phyloP scores from a whole-genome alignment of 2,329 filamentous ascomycete genomes.

The Pseudogymnoascus sp. region DNA sequence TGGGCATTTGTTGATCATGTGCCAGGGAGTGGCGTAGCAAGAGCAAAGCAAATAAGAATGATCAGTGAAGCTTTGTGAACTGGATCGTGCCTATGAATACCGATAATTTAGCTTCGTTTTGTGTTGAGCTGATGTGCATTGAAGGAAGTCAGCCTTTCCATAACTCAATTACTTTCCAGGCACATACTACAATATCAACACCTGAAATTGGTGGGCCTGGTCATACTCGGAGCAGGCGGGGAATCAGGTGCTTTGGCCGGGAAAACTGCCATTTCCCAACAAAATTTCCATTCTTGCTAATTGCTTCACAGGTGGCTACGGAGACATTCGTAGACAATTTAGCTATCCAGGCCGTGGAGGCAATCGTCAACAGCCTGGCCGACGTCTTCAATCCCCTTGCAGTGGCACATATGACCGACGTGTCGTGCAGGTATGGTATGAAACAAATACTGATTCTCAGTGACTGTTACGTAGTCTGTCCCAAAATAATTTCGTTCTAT shows the following conservation, averaged over 20 bases:
- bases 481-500: background rate
- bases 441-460: background rate
- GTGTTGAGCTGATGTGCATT: background rate
- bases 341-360: background rate
- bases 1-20: background rate
- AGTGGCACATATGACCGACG: background rate
- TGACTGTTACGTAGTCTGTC: background rate
- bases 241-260: no score
- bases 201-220: no score
- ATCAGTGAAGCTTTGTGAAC: background rate
- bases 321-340: background rate
- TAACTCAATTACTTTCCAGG: background rate
- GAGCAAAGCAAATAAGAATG: background rate
- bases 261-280: no score
- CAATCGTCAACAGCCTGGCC: background rate
- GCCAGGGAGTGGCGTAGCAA: background rate
- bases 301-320: background rate
- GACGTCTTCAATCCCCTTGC: background rate
- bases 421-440: background rate
- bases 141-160: background rate
- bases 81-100: background rate
- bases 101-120: background rate
- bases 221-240: no score
- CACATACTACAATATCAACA: background rate
- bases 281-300: no score